A percentile compares a stretch with the other conserved stretches of the same genome.
phyloP scores from a whole-genome alignment of 2,329 filamentous ascomycete genomes.

The Neoascochyta sp. region DNA sequence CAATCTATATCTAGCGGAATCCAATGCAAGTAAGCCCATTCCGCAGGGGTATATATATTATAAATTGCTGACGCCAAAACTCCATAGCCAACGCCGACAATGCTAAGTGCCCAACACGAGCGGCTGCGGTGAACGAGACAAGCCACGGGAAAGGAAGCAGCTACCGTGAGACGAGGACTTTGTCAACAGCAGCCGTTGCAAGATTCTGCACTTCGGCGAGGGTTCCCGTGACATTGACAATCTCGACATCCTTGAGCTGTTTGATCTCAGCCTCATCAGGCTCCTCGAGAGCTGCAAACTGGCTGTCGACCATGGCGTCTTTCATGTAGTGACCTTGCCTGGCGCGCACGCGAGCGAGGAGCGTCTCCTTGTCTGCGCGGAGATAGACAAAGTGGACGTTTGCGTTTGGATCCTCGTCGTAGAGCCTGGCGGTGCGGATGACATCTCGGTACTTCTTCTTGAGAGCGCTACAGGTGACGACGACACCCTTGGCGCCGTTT shows the following conservation, averaged over 20 bases:
- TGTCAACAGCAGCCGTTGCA: conserved; percentile 40
- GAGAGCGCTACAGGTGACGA: conserved; percentile 91
- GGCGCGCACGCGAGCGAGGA: conserved; percentile 69
- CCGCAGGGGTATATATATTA: conserved; percentile 5
- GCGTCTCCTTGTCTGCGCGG: conserved; percentile 67
- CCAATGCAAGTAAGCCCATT: conserved; percentile 8
- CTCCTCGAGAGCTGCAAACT: conserved; percentile 82
- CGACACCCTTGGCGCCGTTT: conserved; percentile 57
- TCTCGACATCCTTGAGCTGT: conserved; percentile 43
- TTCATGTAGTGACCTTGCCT: conserved; percentile 93
- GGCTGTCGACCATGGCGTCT: conserved; percentile 88
- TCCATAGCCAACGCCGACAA: conserved; percentile 9
- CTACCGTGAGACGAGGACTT: conserved; percentile 16
- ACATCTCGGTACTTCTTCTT: conserved; percentile 94
- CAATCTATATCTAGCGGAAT: conserved; percentile 1
- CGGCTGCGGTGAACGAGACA: conserved; percentile 1
- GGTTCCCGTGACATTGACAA: conserved; percentile 45
- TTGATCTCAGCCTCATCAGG: conserved; percentile 64
- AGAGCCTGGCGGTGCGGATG: conserved; percentile 48
- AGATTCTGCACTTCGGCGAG: conserved; percentile 41
- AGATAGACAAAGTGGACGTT: conserved; percentile 88
- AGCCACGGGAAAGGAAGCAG: conserved; percentile 1
- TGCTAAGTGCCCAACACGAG: conserved; percentile 9
- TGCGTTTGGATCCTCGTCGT: conserved; percentile 45
- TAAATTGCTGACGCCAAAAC: conserved; percentile 9